Base-by-base conservation (phyloP, 306 rosid species). In the Fagus crenata region DNA sequence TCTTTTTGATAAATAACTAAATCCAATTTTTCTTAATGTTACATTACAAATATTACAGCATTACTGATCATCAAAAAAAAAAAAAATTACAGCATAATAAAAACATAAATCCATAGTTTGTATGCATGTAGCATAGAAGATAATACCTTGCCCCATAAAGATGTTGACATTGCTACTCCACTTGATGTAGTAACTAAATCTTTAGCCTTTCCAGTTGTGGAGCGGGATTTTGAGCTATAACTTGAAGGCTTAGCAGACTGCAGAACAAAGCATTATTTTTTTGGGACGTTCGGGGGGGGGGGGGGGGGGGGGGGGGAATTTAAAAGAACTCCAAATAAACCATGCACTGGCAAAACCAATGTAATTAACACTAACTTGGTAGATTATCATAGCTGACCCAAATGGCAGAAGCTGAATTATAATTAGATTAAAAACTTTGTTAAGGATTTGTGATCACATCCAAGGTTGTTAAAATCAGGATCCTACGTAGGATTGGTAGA, bases 121-220 rank as follows among this genome's bases (percentile, higher is more conserved):
- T 37, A 49, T 59, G 67, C 18, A 68, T 67, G 64, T 18, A 37
- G 84, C n/a, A 76, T 41, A 35, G 64, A 51, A 81, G 79, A 65
- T 39, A 51, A 76, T 80, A 90, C 98, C 86, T 92, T 93, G 73
- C 85, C 90, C 98, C 97, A 93, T 54, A 85, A 85, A 33, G 88
- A 77, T 3, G 84, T 78, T 36, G 83, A 73, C 71, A 76, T 84
- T 63, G 82, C 61, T 69, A 60, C 49, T 36, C 81, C 75, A 84
- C 81, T 82, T 49, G 85, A 76, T 42, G 75, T 28, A 61, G 82
- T 46, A 2, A 80, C 82, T 49, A 86, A 83, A 71, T 83, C 87
- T 82, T 86, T 89, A 69, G 82, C 74, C 89, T 85, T 93, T 53
- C 75, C 69, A 49, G 90, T 78, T 67, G 85, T 74, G 55, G 89